Percentiles rank a stretch among this genome's conserved stretches.
These are phyloP conservation scores for Colletotrichum plurivorum DNA, from an alignment of 2,329 filamentous ascomycete genomes.

Conservation along the genomic window DNA sequence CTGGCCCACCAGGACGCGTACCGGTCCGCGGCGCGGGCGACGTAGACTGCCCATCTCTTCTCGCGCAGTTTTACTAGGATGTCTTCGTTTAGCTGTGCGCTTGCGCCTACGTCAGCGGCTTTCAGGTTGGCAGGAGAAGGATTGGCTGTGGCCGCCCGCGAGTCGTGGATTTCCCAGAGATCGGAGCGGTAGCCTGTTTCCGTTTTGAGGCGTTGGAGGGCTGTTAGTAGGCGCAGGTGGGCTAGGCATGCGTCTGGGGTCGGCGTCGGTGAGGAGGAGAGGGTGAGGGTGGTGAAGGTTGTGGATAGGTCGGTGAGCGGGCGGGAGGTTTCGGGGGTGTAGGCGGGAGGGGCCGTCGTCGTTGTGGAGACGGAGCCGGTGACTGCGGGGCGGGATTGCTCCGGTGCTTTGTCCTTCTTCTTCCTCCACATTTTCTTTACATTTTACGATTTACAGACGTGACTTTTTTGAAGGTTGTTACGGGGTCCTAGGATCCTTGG, in stretches of 20 bases:
- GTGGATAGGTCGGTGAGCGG: neutral
- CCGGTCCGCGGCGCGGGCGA: slow-evolving; percentile 73
- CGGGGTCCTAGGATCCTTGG: no score
- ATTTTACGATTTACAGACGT: neutral
- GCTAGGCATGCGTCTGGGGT: slow-evolving; percentile 26
- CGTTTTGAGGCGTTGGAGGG: slow-evolving; percentile 74
- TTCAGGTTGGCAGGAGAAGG: slow-evolving; percentile 1
- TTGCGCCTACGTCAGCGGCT: neutral
- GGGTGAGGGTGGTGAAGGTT: neutral
- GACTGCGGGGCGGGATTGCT: neutral
- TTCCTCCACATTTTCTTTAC: slow-evolving; percentile 1
- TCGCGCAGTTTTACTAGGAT: slow-evolving; percentile 68
- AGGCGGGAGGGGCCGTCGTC: neutral
- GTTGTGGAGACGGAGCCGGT: neutral
- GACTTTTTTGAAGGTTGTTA: neutral
- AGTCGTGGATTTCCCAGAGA: slow-evolving; percentile 71
- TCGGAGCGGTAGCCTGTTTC: slow-evolving; percentile 71
- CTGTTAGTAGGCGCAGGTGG: slow-evolving; percentile 77
- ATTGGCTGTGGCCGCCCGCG: slow-evolving; percentile 45
- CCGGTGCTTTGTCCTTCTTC: neutral
- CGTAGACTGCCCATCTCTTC: slow-evolving; percentile 77
- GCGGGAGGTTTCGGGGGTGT: neutral
- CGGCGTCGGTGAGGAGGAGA: neutral
- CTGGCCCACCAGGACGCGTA: slow-evolving; percentile 73
- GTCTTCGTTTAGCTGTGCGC: slow-evolving; percentile 21